Base-by-base conservation (phyloP, 495 filamentous ascomycete species). In the Podospora didyma region DNA sequence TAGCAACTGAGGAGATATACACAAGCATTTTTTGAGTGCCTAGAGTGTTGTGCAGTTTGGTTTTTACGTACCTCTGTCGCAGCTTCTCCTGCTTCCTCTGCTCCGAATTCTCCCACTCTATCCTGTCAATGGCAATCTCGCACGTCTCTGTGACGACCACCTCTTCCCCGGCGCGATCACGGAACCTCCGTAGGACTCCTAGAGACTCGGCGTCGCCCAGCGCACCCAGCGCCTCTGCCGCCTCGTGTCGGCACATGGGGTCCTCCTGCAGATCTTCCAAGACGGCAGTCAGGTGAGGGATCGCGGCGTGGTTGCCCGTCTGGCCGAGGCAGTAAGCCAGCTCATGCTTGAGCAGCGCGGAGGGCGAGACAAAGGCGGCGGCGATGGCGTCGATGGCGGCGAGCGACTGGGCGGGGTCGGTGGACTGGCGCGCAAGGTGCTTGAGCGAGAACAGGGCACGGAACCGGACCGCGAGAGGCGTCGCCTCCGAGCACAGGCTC, bases 401-500 rank as follows among this genome's bases (percentile, higher is more conserved):
- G 23, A 86, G 86, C 26, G 88, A 77, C 46, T 79, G 70, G 31
- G 81, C 84, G 3, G 80, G 6, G 7, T 80, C 75, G 10, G 84
- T 84, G 10, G 84, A 83, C 12, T 85, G 79, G 42, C 84, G 86
- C 10, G 95, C 94, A 44, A 96, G 76, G 71, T 96, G 86, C 74
- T 97, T 97, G 52, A 99, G 85, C 12, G 94, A 96, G 78, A 99
- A 99, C 62, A 97, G 88, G 23, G 94, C 95, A 65, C 94, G 92
- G 75, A 97, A 99, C 54, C 93, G 90, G 56, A 87, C 80, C 46
- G 92, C 87, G 56, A 98, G 89, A 22, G 93, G 86, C 55, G 86
- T 84, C 28, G 78, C 71, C 73, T 97, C 92, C 53, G 86, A 84
- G 61, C 78, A 83, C 51, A 98, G 86, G 61, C 86, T 85, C 62